Conservation (phyloP, 208 protist genomes). For the Acanthamoeba healyi region DNA sequence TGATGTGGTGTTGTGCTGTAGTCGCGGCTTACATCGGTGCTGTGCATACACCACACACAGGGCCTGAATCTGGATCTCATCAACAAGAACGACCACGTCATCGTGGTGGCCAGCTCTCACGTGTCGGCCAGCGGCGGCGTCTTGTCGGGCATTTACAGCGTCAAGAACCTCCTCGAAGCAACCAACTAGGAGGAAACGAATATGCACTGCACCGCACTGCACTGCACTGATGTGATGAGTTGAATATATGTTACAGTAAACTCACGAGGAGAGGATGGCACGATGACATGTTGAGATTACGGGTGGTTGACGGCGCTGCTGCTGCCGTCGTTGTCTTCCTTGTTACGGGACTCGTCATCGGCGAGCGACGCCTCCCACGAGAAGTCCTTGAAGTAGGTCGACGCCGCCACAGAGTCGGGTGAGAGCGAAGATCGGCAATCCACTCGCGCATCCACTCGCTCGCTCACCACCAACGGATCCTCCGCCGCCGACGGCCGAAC, state of each 20-base stretch:
- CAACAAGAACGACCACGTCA: slow-evolving; percentile 17
- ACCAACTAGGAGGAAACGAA: too few species aligned
- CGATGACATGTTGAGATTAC: too few species aligned
- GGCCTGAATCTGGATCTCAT: neutral
- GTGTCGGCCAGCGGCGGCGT: neutral
- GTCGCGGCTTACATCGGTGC: too few species aligned
- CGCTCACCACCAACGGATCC: slow-evolving; percentile 57
- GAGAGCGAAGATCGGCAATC: neutral
- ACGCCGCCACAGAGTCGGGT: slow-evolving; percentile 18
- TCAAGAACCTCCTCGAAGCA: too few species aligned
- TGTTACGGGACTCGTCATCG: too few species aligned
- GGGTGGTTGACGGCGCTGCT: too few species aligned
- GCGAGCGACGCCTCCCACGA: slow-evolving; percentile 8
- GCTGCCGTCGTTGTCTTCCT: too few species aligned
- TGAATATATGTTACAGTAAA: too few species aligned
- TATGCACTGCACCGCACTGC: too few species aligned
- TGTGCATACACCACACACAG: too few species aligned
- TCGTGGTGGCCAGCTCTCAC: slow-evolving; percentile 15
- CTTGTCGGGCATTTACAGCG: slow-evolving; percentile 29
- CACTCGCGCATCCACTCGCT: neutral
- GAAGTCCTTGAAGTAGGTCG: slow-evolving; percentile 63
- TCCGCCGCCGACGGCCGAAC: neutral
- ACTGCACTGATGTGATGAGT: too few species aligned
- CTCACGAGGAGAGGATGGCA: too few species aligned
- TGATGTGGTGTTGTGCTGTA: neutral